Evolutionary conservation across 805 yeast species (phyloP).

Genomic region (Suhomyces emberorum): DNA sequence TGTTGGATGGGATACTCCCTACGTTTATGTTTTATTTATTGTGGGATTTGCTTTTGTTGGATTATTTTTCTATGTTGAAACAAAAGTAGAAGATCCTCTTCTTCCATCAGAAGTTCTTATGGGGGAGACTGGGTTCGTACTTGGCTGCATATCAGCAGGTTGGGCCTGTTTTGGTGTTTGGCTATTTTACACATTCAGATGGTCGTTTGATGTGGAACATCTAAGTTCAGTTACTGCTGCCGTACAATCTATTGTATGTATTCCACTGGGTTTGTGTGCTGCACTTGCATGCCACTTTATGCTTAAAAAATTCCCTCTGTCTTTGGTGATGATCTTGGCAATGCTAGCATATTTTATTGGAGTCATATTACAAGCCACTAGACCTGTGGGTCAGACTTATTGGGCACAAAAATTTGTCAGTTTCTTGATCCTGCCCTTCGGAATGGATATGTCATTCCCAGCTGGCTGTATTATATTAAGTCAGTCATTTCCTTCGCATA

Average conservation of each 20-base stretch:
- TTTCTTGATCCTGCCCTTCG: slow-evolving; percentile 11
- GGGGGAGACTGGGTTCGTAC: slow-evolving; percentile 16
- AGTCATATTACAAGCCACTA: slow-evolving; percentile 12
- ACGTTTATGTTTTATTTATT: slow-evolving; percentile 17
- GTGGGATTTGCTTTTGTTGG: slow-evolving; percentile 12
- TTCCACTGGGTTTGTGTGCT: slow-evolving; percentile 12
- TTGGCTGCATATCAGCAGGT: slow-evolving; percentile 17
- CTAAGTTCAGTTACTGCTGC: slow-evolving; percentile 12
- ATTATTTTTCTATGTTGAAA: slow-evolving; percentile 9
- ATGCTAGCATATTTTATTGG: slow-evolving; percentile 13
- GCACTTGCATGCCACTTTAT: slow-evolving; percentile 10
- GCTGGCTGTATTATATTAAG: slow-evolving; percentile 15
- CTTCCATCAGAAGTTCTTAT: slow-evolving; percentile 10
- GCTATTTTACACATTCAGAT: slow-evolving; percentile 14
- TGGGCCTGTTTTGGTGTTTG: slow-evolving; percentile 20
- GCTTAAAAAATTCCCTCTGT: slow-evolving; percentile 9
- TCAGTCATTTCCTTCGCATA: slow-evolving; percentile 11
- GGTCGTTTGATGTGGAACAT: slow-evolving; percentile 12
- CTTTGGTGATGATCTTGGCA: slow-evolving; percentile 13
- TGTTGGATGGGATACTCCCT: slow-evolving; percentile 17
- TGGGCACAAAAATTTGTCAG: slow-evolving; percentile 18
- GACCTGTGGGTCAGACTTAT: slow-evolving; percentile 16
- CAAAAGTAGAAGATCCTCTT: slow-evolving; percentile 12
- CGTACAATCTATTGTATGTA: slow-evolving; percentile 18
- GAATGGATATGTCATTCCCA: slow-evolving; percentile 20